phyloP scores from a whole-genome alignment of 2,329 filamentous ascomycete species.

The Curvularia lunata region DNA sequence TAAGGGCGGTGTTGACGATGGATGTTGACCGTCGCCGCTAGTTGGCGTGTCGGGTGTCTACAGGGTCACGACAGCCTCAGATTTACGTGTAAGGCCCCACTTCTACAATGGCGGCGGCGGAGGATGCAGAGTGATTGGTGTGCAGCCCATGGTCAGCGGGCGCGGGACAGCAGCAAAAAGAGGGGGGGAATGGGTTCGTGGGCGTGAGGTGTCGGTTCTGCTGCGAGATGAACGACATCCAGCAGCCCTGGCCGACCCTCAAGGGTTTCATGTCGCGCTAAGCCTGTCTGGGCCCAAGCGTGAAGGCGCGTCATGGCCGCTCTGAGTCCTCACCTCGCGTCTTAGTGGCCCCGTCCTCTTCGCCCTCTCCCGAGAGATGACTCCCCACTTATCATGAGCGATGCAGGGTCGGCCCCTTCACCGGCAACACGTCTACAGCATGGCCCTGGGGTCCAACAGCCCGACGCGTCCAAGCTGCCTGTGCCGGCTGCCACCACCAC shows the following conservation, averaged over 20 bases:
- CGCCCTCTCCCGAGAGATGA: conserved; percentile 19
- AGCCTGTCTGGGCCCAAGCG: conserved; percentile 19
- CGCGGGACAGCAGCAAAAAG: conserved; percentile 18
- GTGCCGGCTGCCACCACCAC: conserved; percentile 17
- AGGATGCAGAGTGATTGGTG: conserved; percentile 10
- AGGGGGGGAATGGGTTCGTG: conserved; percentile 13
- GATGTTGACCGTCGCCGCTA: conserved; percentile 27
- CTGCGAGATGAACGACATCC: conserved; percentile 25
- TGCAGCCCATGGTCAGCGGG: conserved; percentile 28
- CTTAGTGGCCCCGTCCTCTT: conserved; percentile 14
- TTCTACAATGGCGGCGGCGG: conserved; percentile 22
- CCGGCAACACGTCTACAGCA: conserved; percentile 18
- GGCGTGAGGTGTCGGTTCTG: conserved; percentile 19
- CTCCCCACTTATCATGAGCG: conserved; percentile 34
- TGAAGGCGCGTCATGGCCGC: conserved; percentile 31
- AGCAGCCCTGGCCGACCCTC: conserved; percentile 25
- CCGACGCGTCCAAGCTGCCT: conserved; percentile 18
- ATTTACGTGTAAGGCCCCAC: conserved; percentile 17
- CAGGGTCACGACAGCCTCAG: conserved; percentile 27
- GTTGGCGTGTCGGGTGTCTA: conserved; percentile 16
- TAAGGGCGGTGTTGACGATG: conserved; percentile 29
- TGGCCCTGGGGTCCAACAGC: conserved; percentile 17
- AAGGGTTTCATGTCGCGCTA: conserved; percentile 18
- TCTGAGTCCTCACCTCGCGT: conserved; percentile 18
- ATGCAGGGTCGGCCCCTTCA: conserved; percentile 24